Evolutionary conservation across 1,284 basidiomycete genomes (phyloP), one percentile per base, ranked within the genome.

Genomic region (Cryptococcus maquisensis): DNA sequence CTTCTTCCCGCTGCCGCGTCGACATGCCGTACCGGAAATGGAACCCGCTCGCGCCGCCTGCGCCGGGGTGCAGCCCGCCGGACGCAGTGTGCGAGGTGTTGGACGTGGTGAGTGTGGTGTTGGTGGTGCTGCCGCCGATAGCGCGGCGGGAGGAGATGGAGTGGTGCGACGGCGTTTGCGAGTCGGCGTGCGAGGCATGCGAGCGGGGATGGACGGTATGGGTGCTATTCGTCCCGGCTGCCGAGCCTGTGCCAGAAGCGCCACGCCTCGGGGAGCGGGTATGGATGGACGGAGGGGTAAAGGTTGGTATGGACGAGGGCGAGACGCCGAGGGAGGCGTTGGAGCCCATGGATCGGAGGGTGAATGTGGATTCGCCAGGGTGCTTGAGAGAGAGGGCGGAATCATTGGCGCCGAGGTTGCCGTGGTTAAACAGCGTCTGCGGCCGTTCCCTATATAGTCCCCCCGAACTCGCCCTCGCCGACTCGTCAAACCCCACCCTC

Each of bases 261-360:
- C 26, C 24, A 9, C 46, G 40, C 24, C 54, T 46, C 15, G 47
- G 52, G 15, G 61, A 59, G 51, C 54, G 38, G 21, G 49, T 52
- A 24, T 55, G 39, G 28, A 58, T 35, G 6, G 57, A 56, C 9
- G 61, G 65, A 12, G 67, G 66, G 6, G 65, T 63, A 35, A 55
- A 49, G 7, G 47, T 45, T 13, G 59, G 62, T 10, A 36, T 47
- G 9, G 55, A 57, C 3, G 55, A 52, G 18, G 69, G 69, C 6
- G 68, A 70, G n/a, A 67, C 59, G 41, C 68, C 69, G 3, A 69
- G 55, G 4, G 61, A 64, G 13, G 51, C 48, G 50, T 68, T 65
- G 6, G 66, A 66, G 5, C 54, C 62, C 18, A 59, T 60, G 2
- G 66, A 68, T 7, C 70, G 62, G 1, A 73, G 57, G 1, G 71